phyloP scores from a whole-genome alignment of 495 filamentous ascomycete species.

The Annulohypoxylon moriforme region DNA sequence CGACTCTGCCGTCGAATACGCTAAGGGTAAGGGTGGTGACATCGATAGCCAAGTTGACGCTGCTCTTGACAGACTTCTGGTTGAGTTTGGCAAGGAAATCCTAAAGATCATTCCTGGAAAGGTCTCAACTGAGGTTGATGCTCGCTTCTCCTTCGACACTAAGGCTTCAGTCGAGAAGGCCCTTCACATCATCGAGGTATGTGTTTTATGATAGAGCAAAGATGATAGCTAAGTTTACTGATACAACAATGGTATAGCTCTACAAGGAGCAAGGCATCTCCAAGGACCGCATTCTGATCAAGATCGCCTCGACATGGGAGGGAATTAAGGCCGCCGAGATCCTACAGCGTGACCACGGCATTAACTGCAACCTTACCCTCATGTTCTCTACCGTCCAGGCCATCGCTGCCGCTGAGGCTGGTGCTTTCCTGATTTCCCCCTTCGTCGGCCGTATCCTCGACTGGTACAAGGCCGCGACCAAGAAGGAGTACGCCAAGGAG shows the following conservation, averaged over 20 bases:
- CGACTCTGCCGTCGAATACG: constrained; percentile 85
- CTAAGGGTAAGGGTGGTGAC: constrained; percentile 75
- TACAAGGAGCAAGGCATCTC: constrained; percentile 91
- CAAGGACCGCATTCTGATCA: constrained; percentile 94
- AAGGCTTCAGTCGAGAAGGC: constrained; percentile 94
- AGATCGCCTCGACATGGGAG: constrained; percentile 91
- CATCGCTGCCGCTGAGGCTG: constrained; percentile 95
- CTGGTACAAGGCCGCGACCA: constrained; percentile 97
- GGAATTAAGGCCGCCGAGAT: constrained; percentile 97
- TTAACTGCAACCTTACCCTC: constrained; percentile 99
- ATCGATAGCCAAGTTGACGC: constrained; percentile 83
- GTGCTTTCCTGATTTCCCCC: constrained; percentile 98
- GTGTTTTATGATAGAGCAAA: constrained; percentile 23
- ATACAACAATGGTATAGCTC: constrained; percentile 66
- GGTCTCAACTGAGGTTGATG: constrained; percentile 99
- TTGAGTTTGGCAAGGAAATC: constrained; percentile 98
- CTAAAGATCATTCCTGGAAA: constrained; percentile 96
- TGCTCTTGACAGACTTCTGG: constrained; percentile 90
- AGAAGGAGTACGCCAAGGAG: constrained; percentile 86
- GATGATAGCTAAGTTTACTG: background rate
- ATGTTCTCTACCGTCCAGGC: constrained; percentile 98
- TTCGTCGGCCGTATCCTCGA: constrained; percentile 99
- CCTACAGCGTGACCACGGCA: constrained; percentile 89
- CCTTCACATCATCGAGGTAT: constrained; percentile 93
- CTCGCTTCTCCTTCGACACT: constrained; percentile 94